Evolutionary conservation across 2,329 filamentous ascomycete genomes (phyloP), one percentile per base, ranked within the genome.

Genomic region (Dactylellina drechsleri): DNA sequence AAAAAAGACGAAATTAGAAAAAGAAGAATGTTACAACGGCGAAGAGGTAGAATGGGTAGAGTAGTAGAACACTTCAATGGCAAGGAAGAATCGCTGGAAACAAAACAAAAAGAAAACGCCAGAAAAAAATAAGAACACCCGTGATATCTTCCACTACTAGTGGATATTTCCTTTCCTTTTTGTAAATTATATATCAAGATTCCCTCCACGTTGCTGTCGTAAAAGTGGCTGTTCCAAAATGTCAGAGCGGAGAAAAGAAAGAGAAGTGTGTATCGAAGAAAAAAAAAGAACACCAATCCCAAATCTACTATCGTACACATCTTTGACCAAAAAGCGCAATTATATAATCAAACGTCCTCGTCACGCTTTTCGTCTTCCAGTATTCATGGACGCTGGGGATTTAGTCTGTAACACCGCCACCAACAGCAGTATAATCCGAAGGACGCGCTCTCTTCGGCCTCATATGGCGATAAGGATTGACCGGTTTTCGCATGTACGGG

Each of bases 401-500:
- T 13, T 65, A 75, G 49, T 75, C 71, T 15, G 71, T 67, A 45
- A 75, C 71, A 18, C 71, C 71, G 18, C 71, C 77, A 28, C 79
- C 79, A 31, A 79, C 62, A 20, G 79, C 78, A 40, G 79, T 79
- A 66, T 78, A 98, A 83, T 99, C 95, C 81, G 92, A 95, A 10
- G 93, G 93, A 66, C 95, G 87, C 65, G 92, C 88, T 79, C 92
- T 86, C 77, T 90, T 88, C 79, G 92, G 90, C 79, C 91, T 88
- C 80, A 93, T 92, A 81, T 95, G 92, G 59, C 95, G 88, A 81
- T 97, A 92, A 1, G 93, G 94, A 81, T 99, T 99, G 76, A 98
- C 92, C 0, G 95, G 95, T 82, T 97, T 94, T 70, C 95, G 88
- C 82, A 98, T 96, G 83, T 99, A 99, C 5, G 95, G 92, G 74